Evolutionary conservation across 352 stramenopile species (phyloP).

Genomic region (Discostella stelligera): DNA sequence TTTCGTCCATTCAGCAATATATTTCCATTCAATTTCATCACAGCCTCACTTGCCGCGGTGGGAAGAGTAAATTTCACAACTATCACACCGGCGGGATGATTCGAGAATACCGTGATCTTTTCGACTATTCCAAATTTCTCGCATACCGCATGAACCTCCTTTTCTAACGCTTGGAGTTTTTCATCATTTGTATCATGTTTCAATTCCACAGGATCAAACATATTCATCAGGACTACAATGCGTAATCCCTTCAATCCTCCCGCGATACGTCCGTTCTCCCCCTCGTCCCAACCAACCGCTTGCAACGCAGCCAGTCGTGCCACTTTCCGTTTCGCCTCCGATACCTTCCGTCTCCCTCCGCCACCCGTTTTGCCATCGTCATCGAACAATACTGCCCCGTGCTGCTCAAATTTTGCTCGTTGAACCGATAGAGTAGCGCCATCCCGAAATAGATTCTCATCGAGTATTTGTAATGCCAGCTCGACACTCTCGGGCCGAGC

Average conservation of each 20-base stretch:
- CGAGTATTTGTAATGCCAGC: slow-evolving; percentile 91
- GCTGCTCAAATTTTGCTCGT: slow-evolving; percentile 88
- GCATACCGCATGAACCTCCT: slow-evolving; percentile 86
- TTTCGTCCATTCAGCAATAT: slow-evolving; percentile 40
- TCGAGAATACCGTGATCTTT: slow-evolving; percentile 94
- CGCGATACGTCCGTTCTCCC: slow-evolving; percentile 89
- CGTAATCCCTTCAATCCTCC: slow-evolving; percentile 86
- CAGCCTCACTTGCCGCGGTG: slow-evolving; percentile 70
- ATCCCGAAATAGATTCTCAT: slow-evolving; percentile 76
- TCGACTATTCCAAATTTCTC: slow-evolving; percentile 69
- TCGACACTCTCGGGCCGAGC: slow-evolving; percentile 93
- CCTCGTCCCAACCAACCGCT: slow-evolving; percentile 92
- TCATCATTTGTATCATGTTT: slow-evolving; percentile 83
- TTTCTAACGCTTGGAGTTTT: slow-evolving; percentile 74
- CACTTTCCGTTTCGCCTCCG: slow-evolving; percentile 71
- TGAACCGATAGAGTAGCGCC: slow-evolving; percentile 56
- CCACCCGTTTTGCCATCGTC: slow-evolving; percentile 84
- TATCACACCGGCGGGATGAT: slow-evolving; percentile 89
- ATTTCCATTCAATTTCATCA: slow-evolving; percentile 60
- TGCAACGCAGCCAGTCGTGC: slow-evolving; percentile 75
- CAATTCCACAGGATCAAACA: slow-evolving; percentile 90
- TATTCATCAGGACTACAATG: slow-evolving; percentile 96
- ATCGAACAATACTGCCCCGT: slow-evolving; percentile 83
- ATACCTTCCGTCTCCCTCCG: slow-evolving; percentile 82
- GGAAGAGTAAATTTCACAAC: slow-evolving; percentile 92